Evolutionary conservation across 495 filamentous ascomycete species (phyloP).

Genomic region (Aspergillus steynii): DNA sequence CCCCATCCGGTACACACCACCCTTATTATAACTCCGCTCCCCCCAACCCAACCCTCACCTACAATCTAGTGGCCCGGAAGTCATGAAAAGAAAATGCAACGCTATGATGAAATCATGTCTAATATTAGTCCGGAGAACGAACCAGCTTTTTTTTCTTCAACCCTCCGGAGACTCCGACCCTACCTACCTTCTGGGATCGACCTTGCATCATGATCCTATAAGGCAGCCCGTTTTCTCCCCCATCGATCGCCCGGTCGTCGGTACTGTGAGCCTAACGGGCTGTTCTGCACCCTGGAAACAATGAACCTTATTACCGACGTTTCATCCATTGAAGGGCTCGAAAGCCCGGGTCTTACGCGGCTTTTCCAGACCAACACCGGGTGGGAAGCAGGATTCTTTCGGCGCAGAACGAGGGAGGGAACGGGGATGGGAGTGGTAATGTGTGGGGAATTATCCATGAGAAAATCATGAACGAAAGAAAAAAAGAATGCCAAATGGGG

Average conservation of each 20-base stretch:
- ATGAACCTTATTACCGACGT: neutral
- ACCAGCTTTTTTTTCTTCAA: neutral
- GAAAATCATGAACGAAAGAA: no score
- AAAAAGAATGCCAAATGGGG: no score
- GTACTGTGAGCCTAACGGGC: neutral
- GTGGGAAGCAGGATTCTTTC: neutral
- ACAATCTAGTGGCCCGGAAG: neutral
- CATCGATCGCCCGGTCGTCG: neutral
- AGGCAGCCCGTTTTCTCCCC: neutral
- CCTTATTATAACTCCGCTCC: neutral
- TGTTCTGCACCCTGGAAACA: neutral
- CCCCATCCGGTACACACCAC: neutral
- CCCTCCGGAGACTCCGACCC: neutral
- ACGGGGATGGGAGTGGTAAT: no score
- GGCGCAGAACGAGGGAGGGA: neutral
- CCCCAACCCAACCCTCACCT: neutral
- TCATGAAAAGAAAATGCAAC: constrained; percentile 12
- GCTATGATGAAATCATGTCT: constrained; percentile 24
- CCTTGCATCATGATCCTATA: neutral
- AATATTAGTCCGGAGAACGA: neutral
- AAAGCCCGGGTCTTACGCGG: constrained; percentile 4
- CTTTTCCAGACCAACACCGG: neutral
- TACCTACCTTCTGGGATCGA: neutral
- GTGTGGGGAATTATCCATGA: neutral
- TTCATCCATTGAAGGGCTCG: neutral